A percentile compares a stretch with the other conserved stretches of the same genome.
Evolutionary conservation across 805 yeast species (phyloP).

Genomic region (Kodamaea kakaduensis): DNA sequence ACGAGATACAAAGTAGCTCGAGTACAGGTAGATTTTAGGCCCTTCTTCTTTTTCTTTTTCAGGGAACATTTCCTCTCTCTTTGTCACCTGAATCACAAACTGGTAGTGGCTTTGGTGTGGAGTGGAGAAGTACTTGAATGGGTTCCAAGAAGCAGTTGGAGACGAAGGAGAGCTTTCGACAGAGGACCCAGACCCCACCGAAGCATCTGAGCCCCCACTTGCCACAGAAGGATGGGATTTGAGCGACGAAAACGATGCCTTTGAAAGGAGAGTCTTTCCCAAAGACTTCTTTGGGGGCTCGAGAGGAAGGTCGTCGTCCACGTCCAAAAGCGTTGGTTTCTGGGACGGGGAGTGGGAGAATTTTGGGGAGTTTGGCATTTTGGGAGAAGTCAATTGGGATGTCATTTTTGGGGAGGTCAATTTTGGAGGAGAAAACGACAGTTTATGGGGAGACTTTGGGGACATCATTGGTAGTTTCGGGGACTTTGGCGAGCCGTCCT

Average conservation of each 20-base stretch:
- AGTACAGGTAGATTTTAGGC: conserved; percentile 9
- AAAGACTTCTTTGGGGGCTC: conserved; percentile 6
- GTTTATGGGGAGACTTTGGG: too few species aligned
- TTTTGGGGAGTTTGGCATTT: background rate
- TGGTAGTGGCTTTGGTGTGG: conserved; percentile 29
- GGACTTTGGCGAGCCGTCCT: conserved; percentile 11
- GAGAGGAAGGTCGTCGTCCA: too few species aligned
- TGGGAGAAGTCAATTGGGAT: too few species aligned
- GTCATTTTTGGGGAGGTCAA: too few species aligned
- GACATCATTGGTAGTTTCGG: too few species aligned
- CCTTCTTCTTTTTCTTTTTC: background rate
- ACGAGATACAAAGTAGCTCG: conserved; percentile 50
- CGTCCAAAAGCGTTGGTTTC: too few species aligned
- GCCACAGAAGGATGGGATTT: too few species aligned
- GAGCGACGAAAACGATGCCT: too few species aligned
- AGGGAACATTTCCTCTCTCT: background rate
- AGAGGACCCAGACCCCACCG: background rate
- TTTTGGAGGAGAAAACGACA: too few species aligned
- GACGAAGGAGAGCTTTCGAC: too few species aligned
- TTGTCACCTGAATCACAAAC: conserved; percentile 43
- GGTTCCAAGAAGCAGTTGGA: conserved; percentile 1
- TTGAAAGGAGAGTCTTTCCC: too few species aligned
- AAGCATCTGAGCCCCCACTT: background rate
- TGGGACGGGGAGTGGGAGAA: too few species aligned
- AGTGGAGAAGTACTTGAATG: background rate